Conservation (phyloP, 2,329 filamentous ascomycete genomes). For the Colletotrichum truncatum region DNA sequence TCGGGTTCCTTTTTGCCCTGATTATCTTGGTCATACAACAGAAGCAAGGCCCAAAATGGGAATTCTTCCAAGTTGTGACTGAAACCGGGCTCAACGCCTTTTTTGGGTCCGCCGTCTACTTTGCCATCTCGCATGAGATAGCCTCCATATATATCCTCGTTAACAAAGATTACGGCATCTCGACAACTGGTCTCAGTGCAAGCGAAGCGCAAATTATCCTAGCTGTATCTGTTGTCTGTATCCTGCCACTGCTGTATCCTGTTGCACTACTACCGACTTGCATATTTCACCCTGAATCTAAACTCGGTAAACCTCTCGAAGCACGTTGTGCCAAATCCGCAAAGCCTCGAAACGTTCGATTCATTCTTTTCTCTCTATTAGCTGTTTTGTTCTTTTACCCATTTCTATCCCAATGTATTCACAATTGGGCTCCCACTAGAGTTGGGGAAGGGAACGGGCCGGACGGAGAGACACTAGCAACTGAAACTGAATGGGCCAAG, state of each 20-base stretch:
- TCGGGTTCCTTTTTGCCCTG: not conserved
- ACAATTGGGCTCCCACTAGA: conserved; percentile 27
- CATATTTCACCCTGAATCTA: not conserved
- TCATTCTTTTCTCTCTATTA: not conserved
- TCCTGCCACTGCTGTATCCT: conserved; percentile 36
- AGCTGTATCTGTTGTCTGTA: conserved; percentile 33
- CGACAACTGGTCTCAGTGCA: conserved; percentile 32
- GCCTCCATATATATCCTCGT: conserved; percentile 34
- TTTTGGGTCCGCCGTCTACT: conserved; percentile 18
- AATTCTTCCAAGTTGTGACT: not conserved
- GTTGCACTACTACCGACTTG: conserved; percentile 16
- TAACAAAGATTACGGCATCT: conserved; percentile 36
- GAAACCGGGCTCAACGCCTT: not conserved
- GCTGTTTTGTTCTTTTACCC: conserved; percentile 34
- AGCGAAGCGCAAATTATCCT: conserved; percentile 35
- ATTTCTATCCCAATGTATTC: conserved; percentile 36
- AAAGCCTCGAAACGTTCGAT: not conserved
- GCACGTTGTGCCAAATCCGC: not conserved
- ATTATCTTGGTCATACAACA: not conserved
- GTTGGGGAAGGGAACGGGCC: conserved; percentile 26
- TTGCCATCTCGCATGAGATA: conserved; percentile 33
- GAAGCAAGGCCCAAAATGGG: conserved; percentile 19
- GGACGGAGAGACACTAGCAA: not conserved
- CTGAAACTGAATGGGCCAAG: not conserved
- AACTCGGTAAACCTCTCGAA: not conserved